Base-by-base conservation (phyloP, 768 basidiomycete genomes). In the Trametes coccinea region DNA sequence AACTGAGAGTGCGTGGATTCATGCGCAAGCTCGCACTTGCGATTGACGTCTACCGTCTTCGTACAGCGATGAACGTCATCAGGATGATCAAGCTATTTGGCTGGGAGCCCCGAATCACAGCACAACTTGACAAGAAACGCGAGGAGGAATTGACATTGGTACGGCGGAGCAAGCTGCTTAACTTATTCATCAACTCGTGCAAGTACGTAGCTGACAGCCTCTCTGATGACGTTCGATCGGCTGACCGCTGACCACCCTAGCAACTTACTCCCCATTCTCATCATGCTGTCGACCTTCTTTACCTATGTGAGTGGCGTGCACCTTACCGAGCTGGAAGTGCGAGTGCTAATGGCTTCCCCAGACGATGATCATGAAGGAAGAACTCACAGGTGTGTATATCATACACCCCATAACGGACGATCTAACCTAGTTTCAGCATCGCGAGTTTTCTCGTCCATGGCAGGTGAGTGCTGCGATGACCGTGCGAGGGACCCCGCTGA, bases 221-320 rank as follows among this genome's bases (percentile, higher is more conserved):
- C 34, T 5, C 11, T 6, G 6, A 6, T 11, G 6, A 37, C 11
- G 11, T 11, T 6, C 34, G 34, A 6, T 5, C 6, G 5, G 34
- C 34, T 37, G 6, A 37, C 33, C 17, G n/a, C 14, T 30, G 27
- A 7, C 5, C 11, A 5, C 29, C 14, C 2, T 39, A 89, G 86
- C 68, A 83, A 77, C 64, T 55, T 84, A 31, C 79, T 90, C 43
- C 88, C 89, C 0, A 69, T 89, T 7, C 41, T 81, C 0, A 84
- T 82, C 39, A 90, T 90, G 88, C 64, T 87, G 41, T 77, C 81
- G 13, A 85, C 86, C 1, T 90, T 82, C 67, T 76, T 81, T 4
- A 79, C 82, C 5, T 89, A 86, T 62, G 78, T 85, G 73, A 58
- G 83, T 68, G 34, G 11, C 34, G 11, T 11, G 6, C 34, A 6